Conservation (phyloP, 2,329 filamentous ascomycete species). For the Ophioceras dolichostomum region DNA sequence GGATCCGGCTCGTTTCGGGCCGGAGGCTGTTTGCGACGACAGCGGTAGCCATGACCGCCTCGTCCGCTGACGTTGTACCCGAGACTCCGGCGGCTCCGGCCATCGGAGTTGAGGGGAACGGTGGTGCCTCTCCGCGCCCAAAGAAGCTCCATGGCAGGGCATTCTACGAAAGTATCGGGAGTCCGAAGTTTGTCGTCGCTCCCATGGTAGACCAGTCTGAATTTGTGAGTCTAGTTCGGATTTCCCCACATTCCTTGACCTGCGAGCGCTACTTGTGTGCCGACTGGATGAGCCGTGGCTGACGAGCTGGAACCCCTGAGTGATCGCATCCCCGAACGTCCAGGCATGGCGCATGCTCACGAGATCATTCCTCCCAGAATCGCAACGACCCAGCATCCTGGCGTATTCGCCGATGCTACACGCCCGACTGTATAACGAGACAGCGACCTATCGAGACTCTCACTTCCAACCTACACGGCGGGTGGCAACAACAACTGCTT, state of each 20-base stretch:
- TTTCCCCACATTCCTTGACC: no score
- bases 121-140: constrained; percentile 6
- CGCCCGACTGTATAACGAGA: constrained; percentile 74
- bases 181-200: constrained; percentile 79
- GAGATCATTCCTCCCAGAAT: constrained; percentile 72
- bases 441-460: constrained; percentile 59
- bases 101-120: constrained; percentile 1
- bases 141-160: constrained; percentile 69
- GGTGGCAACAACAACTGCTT: no score
- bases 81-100: constrained; percentile 2
- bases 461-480: constrained; percentile 59
- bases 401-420: constrained; percentile 97
- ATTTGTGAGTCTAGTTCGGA: constrained; percentile 77
- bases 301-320: no score
- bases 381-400: constrained; percentile 53
- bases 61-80: constrained; percentile 3
- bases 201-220: constrained; percentile 99
- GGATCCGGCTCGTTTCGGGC: constrained; percentile 7
- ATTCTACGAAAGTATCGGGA: constrained; percentile 92
- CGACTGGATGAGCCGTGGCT: no score
- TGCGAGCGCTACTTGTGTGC: no score
- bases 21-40: neutral
- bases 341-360: constrained; percentile 95
- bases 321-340: constrained; percentile 4
- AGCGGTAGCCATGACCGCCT: constrained; percentile 4